phyloP scores from a whole-genome alignment of 805 yeast genomes.

The Saturnispora sanitii region DNA sequence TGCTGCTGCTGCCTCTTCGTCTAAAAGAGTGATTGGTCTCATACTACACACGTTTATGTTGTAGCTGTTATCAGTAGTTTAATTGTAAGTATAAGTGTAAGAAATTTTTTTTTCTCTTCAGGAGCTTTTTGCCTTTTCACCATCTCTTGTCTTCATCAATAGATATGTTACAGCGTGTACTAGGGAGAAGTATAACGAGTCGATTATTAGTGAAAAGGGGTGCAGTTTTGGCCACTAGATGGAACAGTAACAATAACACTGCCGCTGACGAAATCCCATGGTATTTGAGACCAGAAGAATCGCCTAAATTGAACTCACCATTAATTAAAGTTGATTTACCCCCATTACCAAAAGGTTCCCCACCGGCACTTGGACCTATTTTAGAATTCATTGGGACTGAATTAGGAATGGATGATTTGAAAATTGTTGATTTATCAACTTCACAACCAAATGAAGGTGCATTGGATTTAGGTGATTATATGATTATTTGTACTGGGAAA shows the following conservation, averaged over 20 bases:
- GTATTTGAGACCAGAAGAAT: constrained; percentile 27
- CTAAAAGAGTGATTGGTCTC: too few relatives aligned
- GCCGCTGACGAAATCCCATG: constrained; percentile 19
- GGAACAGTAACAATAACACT: not conserved
- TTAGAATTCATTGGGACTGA: constrained; percentile 42
- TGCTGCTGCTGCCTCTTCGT: not conserved
- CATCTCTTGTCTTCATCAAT: not conserved
- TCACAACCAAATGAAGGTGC: constrained; percentile 21
- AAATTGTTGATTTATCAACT: constrained; percentile 51
- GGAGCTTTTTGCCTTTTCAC: not conserved
- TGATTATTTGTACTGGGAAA: constrained; percentile 67
- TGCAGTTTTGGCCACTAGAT: not conserved
- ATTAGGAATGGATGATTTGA: constrained; percentile 56
- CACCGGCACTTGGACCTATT: constrained; percentile 38
- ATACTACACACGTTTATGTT: too few relatives aligned
- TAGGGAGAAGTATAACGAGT: too few relatives aligned
- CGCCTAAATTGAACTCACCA: constrained; percentile 20
- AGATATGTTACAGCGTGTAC: too few relatives aligned
- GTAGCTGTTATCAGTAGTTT: too few relatives aligned
- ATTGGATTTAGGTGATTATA: constrained; percentile 33
- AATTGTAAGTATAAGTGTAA: too few relatives aligned
- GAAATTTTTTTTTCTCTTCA: not conserved
- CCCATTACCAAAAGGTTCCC: constrained; percentile 48
- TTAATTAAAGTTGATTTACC: constrained; percentile 35
- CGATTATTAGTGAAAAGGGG: not conserved